Evolutionary conservation across 2,329 filamentous ascomycete species (phyloP).

Genomic region (Seiridium unicorne): DNA sequence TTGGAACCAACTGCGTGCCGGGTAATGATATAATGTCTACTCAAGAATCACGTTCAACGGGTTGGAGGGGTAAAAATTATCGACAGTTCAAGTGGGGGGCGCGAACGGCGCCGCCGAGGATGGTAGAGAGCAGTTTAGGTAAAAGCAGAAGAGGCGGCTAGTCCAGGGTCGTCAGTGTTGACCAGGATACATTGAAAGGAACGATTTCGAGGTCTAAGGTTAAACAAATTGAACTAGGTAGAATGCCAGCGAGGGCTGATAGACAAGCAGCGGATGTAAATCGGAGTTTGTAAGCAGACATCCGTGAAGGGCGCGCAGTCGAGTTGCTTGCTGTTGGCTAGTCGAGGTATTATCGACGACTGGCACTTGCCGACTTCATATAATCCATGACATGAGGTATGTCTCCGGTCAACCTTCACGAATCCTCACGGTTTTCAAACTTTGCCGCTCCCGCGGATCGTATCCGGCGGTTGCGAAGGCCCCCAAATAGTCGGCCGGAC

Average conservation of each 20-base stretch:
- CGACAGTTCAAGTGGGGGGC: constrained; percentile 4
- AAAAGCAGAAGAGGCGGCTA: neutral
- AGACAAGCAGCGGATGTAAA: neutral
- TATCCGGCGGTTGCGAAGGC: neutral
- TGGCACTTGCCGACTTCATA: constrained; percentile 2
- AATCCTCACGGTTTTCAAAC: neutral
- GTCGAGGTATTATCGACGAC: neutral
- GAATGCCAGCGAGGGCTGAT: neutral
- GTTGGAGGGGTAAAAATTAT: constrained; percentile 1
- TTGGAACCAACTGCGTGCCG: neutral
- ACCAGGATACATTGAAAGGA: neutral
- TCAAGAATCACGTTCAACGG: neutral
- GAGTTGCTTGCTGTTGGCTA: neutral
- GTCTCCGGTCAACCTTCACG: neutral
- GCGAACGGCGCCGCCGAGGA: neutral
- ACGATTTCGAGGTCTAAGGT: neutral
- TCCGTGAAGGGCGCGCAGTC: neutral
- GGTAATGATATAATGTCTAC: constrained; percentile 3
- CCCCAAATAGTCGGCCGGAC: neutral
- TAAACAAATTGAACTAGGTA: neutral
- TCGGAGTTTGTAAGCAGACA: constrained; percentile 4
- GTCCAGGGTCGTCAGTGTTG: neutral
- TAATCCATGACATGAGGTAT: neutral
- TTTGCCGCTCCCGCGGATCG: neutral
- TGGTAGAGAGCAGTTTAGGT: neutral